Evolutionary conservation across 805 yeast species (phyloP), one percentile per base, ranked within the genome.

Genomic region (Barnettozyma siamensis): DNA sequence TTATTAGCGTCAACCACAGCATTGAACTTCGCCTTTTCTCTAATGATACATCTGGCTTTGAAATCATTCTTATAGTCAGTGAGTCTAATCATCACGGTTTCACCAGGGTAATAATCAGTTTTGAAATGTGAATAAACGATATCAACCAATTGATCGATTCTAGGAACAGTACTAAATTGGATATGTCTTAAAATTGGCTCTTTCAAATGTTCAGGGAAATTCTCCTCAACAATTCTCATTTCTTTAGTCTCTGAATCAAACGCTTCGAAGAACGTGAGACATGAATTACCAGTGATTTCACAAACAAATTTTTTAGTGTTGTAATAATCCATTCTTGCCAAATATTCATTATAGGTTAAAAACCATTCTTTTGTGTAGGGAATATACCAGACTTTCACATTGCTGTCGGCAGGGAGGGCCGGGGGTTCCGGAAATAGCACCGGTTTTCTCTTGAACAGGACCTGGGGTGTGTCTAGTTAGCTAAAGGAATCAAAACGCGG

Each of bases 261-360:
- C 0, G 98, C 99, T 55, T 93, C 94, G 59, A 89, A 89, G 59
- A 76, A 93, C 1, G 96, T 87, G 43, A 91, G 71, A 54, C 94
- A 83, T 15, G 96, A 83, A 54, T 88, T 86, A 12, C 99, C 99
- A 1, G 97, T 87, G 37, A 91, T 83, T 63, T 93, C 99, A 66
- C 98, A 93, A 11, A 88, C 93, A 64, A 93, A 93, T 59, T 87
- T 85, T 50, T 78, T 79, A 38, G 75, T 70, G 45, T 73, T 73
- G 60, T 84, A 85, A 62, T 82, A 84, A 59, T 84, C 88, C 69
- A 84, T 64, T 41, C 91, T 65, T 18, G 64, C 64, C 37, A 93
- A 65, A 54, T 87, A 91, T 9, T 80, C 88, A 40, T 83, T 86
- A 60, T 93, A 91, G 6, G 69, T 67, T 12, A 67, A 51, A 60